A percentile compares a stretch with the other conserved stretches of the same genome.
phyloP scores from a whole-genome alignment of 345 rosid species.

The Melaleuca alternifolia region DNA sequence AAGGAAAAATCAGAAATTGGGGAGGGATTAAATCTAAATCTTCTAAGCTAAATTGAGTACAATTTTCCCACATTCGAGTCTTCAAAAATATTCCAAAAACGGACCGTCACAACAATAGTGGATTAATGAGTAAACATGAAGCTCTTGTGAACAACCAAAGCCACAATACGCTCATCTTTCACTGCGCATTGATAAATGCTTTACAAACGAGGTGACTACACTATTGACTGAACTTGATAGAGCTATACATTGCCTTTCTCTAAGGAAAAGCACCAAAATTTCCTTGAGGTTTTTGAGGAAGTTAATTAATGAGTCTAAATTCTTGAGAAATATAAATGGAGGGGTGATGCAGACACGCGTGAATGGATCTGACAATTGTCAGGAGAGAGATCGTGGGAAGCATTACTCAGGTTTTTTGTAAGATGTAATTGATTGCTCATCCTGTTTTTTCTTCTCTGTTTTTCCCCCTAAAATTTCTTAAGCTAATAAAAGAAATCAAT shows the following conservation, averaged over 20 bases:
- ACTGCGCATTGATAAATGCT: background rate
- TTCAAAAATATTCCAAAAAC: too few species aligned
- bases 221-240: background rate
- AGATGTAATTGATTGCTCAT: background rate
- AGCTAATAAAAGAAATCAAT: too few species aligned
- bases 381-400: background rate
- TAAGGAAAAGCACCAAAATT: background rate
- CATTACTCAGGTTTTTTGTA: background rate
- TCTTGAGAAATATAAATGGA: background rate
- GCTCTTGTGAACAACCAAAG: background rate
- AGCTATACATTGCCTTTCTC: background rate
- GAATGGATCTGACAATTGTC: background rate
- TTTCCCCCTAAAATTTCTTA: too few species aligned
- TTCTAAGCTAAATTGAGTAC: too few species aligned
- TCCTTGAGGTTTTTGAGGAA: background rate
- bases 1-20: too few species aligned
- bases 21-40: too few species aligned
- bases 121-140: background rate
- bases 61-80: too few species aligned
- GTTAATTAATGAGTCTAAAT: background rate
- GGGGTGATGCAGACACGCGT: background rate
- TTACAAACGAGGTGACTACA: background rate
- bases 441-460: too few species aligned
- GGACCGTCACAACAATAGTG: too few species aligned
- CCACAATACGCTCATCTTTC: background rate